Evolutionary conservation across 1,284 basidiomycete genomes (phyloP).

Genomic region (Leccinum holopus): DNA sequence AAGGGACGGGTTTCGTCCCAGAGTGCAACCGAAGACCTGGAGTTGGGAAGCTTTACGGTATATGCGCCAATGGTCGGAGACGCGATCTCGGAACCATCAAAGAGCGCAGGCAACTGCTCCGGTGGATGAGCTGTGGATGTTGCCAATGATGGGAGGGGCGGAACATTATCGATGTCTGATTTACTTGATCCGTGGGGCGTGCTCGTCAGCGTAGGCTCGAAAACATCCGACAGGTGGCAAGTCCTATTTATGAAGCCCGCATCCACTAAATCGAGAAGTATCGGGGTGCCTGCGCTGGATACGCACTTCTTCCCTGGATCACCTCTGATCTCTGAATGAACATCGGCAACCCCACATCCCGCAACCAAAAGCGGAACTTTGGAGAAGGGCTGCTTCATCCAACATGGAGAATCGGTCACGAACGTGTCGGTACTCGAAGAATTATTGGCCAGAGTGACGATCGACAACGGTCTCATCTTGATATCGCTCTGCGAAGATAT

Average conservation of each 20-base stretch:
- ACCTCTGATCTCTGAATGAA: not conserved
- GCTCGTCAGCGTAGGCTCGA: conserved; percentile 21
- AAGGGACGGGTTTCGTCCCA: not conserved
- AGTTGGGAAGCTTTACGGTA: conserved; percentile 22
- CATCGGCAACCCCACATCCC: not conserved
- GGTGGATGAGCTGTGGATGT: not conserved
- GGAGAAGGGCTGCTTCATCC: conserved; percentile 8
- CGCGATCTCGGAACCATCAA: not conserved
- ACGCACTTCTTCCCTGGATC: not conserved
- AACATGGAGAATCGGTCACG: conserved; percentile 26
- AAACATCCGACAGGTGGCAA: conserved; percentile 2
- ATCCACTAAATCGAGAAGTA: not conserved
- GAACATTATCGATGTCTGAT: not conserved
- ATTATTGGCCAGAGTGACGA: conserved; percentile 10
- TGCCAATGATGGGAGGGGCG: not conserved
- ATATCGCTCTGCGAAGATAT: conserved; percentile 2
- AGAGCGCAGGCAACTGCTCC: not conserved
- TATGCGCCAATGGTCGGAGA: conserved; percentile 10
- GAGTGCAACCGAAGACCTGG: not conserved
- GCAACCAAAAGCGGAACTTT: conserved; percentile 12
- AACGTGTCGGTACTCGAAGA: conserved; percentile 26
- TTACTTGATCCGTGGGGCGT: conserved; percentile 14
- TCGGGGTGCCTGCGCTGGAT: not conserved
- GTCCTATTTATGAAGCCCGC: not conserved
- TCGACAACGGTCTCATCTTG: conserved; percentile 11